Base-by-base conservation (phyloP, 768 basidiomycete genomes). In the Chiua virens region DNA sequence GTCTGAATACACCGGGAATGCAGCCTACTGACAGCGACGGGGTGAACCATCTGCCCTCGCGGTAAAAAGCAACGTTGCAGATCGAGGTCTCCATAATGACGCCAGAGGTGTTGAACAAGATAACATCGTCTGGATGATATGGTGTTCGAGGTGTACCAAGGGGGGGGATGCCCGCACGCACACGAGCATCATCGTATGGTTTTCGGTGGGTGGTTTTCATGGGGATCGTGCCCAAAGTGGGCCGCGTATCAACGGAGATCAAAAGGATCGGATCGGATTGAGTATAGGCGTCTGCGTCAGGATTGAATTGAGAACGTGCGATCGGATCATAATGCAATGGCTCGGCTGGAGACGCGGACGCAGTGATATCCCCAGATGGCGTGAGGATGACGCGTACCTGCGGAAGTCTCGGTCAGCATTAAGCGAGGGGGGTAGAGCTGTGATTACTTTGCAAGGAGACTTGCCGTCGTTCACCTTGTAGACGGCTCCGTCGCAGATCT, bases 141-240 rank as follows among this genome's bases (percentile, higher is more conserved):
- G 25, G 23, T 9, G 46, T 23, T 11, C 36, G 43, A 13, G 50
- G 39, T 41, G 45, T 47, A 27, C 57, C 58, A n/a, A 59, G 54
- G 8, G 73, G 64, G 20, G 75, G 71, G 17, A 82, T 67, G 47
- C 74, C 71, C 41, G 72, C 78, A 38, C 89, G 79, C 1, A 61
- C 57, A n/a, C 89, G 82, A 2, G 89, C 86, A 32, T 73, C 73
- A 23, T 83, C 73, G 59, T 92, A 92, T 11, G 76, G 64, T 8
- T 62, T 52, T 42, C 89, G 79, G 35, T 73, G 51, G 2, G 88
- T 90, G 1, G 90, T 92, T 67, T 92, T 92, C 42, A 87, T 84
- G 20, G 66, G 59, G 21, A 78, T 49, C 15, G 84, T 82, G 1
- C 78, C 69, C 4, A 75, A 65, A 1, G 84, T 85, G 13, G 80